Conservation (phyloP, 2,329 filamentous ascomycete genomes). For the Neocucurbitaria cava region DNA sequence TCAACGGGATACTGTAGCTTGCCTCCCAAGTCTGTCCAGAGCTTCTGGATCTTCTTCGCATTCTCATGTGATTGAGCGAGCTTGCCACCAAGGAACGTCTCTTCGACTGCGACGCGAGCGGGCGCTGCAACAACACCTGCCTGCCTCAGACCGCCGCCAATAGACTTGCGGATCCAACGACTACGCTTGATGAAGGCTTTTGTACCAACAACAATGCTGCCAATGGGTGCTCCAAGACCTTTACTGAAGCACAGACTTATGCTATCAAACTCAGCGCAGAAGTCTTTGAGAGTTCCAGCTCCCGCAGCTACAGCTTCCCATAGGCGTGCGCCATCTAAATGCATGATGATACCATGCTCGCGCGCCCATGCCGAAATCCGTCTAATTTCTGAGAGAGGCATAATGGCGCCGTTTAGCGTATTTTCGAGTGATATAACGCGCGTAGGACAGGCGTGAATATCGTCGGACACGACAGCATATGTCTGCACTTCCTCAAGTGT, state of each 20-base stretch:
- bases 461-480: constrained; percentile 68
- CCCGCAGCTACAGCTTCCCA: constrained; percentile 82
- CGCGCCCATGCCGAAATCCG: constrained; percentile 73
- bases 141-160: constrained; percentile 81
- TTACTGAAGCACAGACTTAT: constrained; percentile 83
- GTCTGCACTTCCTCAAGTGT: constrained; percentile 78
- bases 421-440: constrained; percentile 85
- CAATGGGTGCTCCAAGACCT: constrained; percentile 80
- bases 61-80: constrained; percentile 66
- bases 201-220: constrained; percentile 72
- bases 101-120: constrained; percentile 77
- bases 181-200: constrained; percentile 68
- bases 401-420: constrained; percentile 79
- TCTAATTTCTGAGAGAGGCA: constrained; percentile 74
- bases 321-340: constrained; percentile 79
- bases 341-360: constrained; percentile 70
- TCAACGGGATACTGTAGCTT: constrained; percentile 73
- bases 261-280: constrained; percentile 73
- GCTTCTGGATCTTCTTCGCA: constrained; percentile 66
- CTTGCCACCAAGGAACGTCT: constrained; percentile 75
- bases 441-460: constrained; percentile 82
- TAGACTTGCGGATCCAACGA: constrained; percentile 78
- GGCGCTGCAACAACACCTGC: constrained; percentile 78
- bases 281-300: constrained; percentile 71
- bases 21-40: constrained; percentile 76